phyloP scores from a whole-genome alignment of 2,329 filamentous ascomycete genomes.

The Diaporthe caulivora region DNA sequence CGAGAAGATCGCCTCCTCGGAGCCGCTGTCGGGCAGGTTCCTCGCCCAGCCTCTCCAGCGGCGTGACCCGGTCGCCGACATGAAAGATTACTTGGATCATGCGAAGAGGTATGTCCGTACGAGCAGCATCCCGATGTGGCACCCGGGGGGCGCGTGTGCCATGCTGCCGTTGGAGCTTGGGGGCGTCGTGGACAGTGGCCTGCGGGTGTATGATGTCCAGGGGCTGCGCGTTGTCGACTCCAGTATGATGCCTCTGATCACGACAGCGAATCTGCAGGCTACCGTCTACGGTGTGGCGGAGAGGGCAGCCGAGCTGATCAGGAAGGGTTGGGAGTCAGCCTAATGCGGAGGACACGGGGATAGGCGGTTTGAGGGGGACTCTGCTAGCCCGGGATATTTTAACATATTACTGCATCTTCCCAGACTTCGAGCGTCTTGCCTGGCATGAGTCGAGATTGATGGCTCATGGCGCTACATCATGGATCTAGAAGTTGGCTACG shows the following conservation, averaged over 20 bases:
- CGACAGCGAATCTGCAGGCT: conserved; percentile 3
- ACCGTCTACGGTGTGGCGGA: conserved; percentile 8
- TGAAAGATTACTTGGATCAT: background rate
- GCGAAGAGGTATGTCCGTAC: background rate
- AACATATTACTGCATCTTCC: no score
- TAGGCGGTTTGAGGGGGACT: no score
- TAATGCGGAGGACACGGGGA: no score
- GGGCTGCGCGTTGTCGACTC: conserved; percentile 55
- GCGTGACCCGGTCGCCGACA: background rate
- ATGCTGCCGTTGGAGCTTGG: conserved; percentile 55
- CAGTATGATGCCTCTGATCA: conserved; percentile 45
- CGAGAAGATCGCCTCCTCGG: conserved; percentile 41
- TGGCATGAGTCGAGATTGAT: no score
- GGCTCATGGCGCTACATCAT: no score
- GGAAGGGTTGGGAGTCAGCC: background rate
- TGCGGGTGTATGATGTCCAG: conserved; percentile 56
- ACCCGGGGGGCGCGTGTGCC: conserved; percentile 55
- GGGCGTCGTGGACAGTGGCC: conserved; percentile 56
- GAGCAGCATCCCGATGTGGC: conserved; percentile 49
- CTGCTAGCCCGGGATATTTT: no score
- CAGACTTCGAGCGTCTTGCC: background rate
- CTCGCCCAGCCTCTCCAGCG: background rate
- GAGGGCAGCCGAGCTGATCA: conserved; percentile 9
- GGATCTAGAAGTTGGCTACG: no score
- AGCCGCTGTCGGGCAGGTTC: conserved; percentile 49